These are phyloP conservation scores for Blastobotrys indianensis DNA, from an alignment of 1,139 yeast species.

Conservation along the genomic window DNA sequence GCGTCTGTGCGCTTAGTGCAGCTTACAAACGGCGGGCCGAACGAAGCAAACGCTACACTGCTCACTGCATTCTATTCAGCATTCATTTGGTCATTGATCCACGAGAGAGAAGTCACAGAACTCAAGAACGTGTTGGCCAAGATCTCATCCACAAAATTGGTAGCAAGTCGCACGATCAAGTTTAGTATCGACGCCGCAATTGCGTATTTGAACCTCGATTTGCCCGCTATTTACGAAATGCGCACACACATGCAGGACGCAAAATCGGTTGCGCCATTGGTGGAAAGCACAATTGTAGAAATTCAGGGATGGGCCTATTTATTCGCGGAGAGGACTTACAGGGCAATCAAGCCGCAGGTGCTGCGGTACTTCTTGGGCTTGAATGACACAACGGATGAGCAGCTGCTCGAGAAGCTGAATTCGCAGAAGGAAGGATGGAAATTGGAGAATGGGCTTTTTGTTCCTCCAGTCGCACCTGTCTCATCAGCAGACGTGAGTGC, in stretches of 20 bases:
- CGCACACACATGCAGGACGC: background rate
- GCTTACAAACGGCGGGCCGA: background rate
- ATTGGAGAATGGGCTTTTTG: background rate
- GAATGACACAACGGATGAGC: background rate
- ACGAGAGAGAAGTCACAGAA: conserved; percentile 4
- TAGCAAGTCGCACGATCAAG: background rate
- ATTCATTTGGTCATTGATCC: conserved; percentile 8
- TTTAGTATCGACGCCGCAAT: conserved; percentile 1
- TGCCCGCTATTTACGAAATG: background rate
- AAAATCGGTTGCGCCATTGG: background rate
- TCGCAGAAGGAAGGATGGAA: conserved; percentile 3
- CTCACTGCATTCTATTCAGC: conserved; percentile 3
- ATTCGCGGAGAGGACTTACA: conserved; percentile 2
- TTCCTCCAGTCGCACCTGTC: background rate
- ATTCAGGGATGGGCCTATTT: background rate
- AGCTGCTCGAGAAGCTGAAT: conserved; percentile 4
- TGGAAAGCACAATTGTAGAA: background rate
- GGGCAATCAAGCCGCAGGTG: conserved; percentile 2
- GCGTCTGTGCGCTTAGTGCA: conserved; percentile 4
- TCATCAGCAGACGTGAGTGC: background rate
- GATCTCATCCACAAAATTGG: background rate
- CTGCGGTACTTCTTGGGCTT: conserved; percentile 6
- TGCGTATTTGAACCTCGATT: background rate
- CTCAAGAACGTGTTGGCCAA: background rate
- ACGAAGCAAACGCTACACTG: background rate